Evolutionary conservation across 208 protist species (phyloP), one percentile per base, ranked within the genome.

Genomic region (Acanthamoeba healyi): DNA sequence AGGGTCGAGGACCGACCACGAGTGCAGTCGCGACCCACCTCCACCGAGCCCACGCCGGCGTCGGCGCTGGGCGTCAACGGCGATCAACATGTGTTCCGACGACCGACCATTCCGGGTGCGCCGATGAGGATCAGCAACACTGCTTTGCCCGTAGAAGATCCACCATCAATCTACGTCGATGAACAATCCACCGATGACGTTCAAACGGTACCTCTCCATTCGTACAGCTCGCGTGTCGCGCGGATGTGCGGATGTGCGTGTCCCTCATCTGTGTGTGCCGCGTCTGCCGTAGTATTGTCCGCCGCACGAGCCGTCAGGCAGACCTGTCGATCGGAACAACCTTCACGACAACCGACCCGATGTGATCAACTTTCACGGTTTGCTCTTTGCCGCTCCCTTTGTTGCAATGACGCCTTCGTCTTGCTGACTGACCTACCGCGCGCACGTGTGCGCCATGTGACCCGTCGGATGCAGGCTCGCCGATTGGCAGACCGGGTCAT

Each of bases 221-320:
- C 12, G 44, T 12, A 15, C 17, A 15, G 10, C 2, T 0, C 5
- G 46, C 17, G 46, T 51, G 46, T 6, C 46, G 46, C n/a, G n/a
- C n/a, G n/a, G n/a, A n/a, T 51, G 46, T 51, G 46, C 46, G 6
- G 51, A 2, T 19, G 51, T 58, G 51, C 19, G n/a, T n/a, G n/a
- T n/a, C n/a, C n/a, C n/a, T n/a, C n/a, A n/a, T n/a, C n/a, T n/a
- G n/a, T 5, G 9, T 19, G 49, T 56, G 49, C 4, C 15, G 9
- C 49, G 49, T 56, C 15, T 2, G 49, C 12, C 49, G 49, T 56
- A 84, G 70, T 84, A 84, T 22, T 29, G 44, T 36, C 74, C 42
- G 46, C 74, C 74, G 3, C 74, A 84, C 24, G 74, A 56, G 38
- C 74, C 74, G 17, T 84, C 74, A 56, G 74, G 74, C n/a, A 44